Conservation (phyloP, 2,329 filamentous ascomycete species). For the Uncinocarpus reesii region DNA sequence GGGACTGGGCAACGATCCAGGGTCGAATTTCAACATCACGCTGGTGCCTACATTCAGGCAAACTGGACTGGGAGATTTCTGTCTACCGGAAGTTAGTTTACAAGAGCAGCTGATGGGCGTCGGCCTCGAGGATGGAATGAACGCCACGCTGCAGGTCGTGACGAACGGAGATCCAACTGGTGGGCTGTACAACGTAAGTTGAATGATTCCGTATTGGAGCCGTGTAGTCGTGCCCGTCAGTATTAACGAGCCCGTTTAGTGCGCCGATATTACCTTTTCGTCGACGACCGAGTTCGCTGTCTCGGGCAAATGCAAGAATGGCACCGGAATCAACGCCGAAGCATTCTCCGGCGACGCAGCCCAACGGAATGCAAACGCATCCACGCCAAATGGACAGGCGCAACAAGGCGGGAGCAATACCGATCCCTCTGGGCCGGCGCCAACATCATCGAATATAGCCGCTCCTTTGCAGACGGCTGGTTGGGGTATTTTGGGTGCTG, state of each 20-base stretch:
- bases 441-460: conserved; percentile 24
- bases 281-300: conserved; percentile 40
- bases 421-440: background rate
- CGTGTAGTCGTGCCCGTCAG: too few relatives aligned
- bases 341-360: conserved; percentile 32
- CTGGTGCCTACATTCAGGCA: conserved; percentile 52
- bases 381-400: conserved; percentile 27
- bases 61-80: conserved; percentile 55
- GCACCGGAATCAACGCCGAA: conserved; percentile 44
- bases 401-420: conserved; percentile 17
- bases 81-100: conserved; percentile 48
- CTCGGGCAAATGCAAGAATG: conserved; percentile 47
- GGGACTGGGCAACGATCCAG: conserved; percentile 43
- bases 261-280: conserved; percentile 62
- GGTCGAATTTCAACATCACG: conserved; percentile 58
- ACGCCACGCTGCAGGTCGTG: conserved; percentile 60
- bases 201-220: too few relatives aligned
- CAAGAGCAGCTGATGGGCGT: conserved; percentile 28
- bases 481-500: conserved; percentile 31
- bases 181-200: conserved; percentile 57
- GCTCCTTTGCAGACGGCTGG: conserved; percentile 27
- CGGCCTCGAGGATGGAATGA: conserved; percentile 49
- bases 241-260: conserved; percentile 36
- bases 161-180: conserved; percentile 49
- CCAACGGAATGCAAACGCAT: conserved; percentile 38